Percentiles rank a stretch among this genome's conserved stretches.
phyloP scores from a whole-genome alignment of 2,329 filamentous ascomycete genomes.

The Pseudopyricularia cyperi region DNA sequence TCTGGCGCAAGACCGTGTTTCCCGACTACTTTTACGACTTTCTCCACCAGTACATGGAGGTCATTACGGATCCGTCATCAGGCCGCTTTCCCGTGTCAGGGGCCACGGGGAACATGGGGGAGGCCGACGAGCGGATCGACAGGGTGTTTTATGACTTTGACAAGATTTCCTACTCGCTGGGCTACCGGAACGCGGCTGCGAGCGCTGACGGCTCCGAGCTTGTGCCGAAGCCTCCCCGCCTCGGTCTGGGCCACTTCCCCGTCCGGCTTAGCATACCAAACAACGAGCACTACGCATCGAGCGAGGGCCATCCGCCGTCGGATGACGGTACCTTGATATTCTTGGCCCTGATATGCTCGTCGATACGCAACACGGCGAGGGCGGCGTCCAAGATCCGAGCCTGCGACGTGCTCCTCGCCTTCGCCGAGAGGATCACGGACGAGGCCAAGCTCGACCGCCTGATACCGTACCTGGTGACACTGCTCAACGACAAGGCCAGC shows the following conservation, averaged over 20 bases:
- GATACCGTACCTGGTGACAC: slow-evolving; percentile 73
- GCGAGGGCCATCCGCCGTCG: slow-evolving; percentile 44
- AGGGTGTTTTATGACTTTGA: slow-evolving; percentile 91
- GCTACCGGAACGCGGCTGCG: slow-evolving; percentile 42
- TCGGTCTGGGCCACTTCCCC: slow-evolving; percentile 56
- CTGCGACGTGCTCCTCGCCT: slow-evolving; percentile 83
- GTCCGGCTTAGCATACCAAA: slow-evolving; percentile 78
- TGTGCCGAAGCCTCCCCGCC: slow-evolving; percentile 24
- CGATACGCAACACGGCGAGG: slow-evolving; percentile 76
- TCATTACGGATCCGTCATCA: slow-evolving; percentile 82
- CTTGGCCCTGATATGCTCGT: slow-evolving; percentile 76
- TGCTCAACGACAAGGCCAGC: slow-evolving; percentile 72
- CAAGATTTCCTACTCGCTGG: slow-evolving; percentile 91
- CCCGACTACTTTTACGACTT: slow-evolving; percentile 97
- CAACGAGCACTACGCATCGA: slow-evolving; percentile 57
- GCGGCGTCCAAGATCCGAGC: slow-evolving; percentile 78
- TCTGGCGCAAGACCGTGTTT: slow-evolving; percentile 86
- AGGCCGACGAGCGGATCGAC: slow-evolving; percentile 89
- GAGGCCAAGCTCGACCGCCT: slow-evolving; percentile 93
- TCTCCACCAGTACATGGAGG: slow-evolving; percentile 92
- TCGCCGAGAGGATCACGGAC: slow-evolving; percentile 81
- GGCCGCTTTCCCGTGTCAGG: slow-evolving; percentile 61
- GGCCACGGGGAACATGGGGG: slow-evolving; percentile 58
- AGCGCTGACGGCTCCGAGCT: background rate
- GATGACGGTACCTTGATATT: slow-evolving; percentile 93